These are phyloP conservation scores for Paxillus rubicundulus DNA, from an alignment of 768 basidiomycete species.

Conservation along the genomic window DNA sequence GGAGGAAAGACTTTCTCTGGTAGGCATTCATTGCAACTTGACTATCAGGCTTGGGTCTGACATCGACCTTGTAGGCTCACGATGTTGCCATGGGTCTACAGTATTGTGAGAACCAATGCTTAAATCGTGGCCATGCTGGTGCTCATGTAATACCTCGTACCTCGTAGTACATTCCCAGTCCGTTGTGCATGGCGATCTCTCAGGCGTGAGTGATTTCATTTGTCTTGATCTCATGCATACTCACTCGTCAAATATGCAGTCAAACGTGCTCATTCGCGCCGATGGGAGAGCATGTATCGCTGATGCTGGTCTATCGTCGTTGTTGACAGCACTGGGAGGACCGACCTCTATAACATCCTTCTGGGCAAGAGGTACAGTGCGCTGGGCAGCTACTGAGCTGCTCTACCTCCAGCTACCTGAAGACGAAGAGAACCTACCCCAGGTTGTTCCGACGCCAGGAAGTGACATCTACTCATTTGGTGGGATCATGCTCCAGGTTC, in stretches of 20 bases:
- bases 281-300: conserved; percentile 41
- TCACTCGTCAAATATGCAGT: conserved; percentile 16
- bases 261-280: conserved; percentile 45
- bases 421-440: background rate
- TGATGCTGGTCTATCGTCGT: conserved; percentile 47
- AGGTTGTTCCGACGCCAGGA: conserved; percentile 15
- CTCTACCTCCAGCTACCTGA: conserved; percentile 12
- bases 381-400: conserved; percentile 48
- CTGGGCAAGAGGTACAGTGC: conserved; percentile 37
- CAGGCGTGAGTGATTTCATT: conserved; percentile 21
- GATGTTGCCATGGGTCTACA: conserved; percentile 28
- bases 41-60: background rate
- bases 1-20: conserved; percentile 14
- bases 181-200: conserved; percentile 28
- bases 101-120: conserved; percentile 15
- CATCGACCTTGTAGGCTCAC: conserved; percentile 13
- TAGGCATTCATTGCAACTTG: conserved; percentile 1
- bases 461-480: conserved; percentile 41
- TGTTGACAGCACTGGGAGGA: conserved; percentile 35
- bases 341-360: conserved; percentile 33
- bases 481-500: conserved; percentile 24
- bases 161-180: conserved; percentile 18
- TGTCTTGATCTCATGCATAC: background rate
- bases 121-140: background rate
- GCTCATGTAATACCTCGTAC: background rate